A percentile compares a stretch with the other conserved stretches of the same genome.
Evolutionary conservation across 75 land plant species (phyloP).

Genomic region (Chamaecyparis obtusa): DNA sequence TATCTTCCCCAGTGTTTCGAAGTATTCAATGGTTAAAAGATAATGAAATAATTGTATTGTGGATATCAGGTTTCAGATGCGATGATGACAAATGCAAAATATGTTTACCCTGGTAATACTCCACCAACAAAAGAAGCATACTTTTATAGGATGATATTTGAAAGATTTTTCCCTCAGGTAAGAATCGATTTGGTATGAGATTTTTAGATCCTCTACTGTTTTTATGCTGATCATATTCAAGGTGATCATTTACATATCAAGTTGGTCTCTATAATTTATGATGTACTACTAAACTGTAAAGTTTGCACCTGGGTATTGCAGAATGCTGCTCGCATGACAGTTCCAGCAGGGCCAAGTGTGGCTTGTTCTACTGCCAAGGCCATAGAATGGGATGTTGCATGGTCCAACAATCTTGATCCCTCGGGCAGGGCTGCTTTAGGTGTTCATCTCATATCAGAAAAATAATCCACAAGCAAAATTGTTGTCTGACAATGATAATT

Average conservation of each 20-base stretch:
- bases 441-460: constrained; percentile 29
- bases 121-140: constrained; percentile 86
- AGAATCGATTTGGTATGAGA: neutral
- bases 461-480: neutral
- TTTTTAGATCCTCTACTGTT: neutral
- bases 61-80: constrained; percentile 67
- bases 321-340: constrained; percentile 64
- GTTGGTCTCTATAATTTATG: neutral
- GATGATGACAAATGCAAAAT: constrained; percentile 74
- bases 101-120: constrained; percentile 83
- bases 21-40: neutral
- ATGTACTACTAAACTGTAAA: neutral
- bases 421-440: constrained; percentile 83
- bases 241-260: neutral
- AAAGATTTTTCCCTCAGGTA: constrained; percentile 87
- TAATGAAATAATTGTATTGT: neutral
- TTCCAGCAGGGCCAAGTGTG: constrained; percentile 78
- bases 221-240: neutral
- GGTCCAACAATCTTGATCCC: constrained; percentile 74
- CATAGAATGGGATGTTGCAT: constrained; percentile 74
- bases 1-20: neutral
- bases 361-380: constrained; percentile 87
- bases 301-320: constrained; percentile 18
- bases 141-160: constrained; percentile 82
- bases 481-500: neutral